Evolutionary conservation across 169 alveolate species (phyloP), one percentile per base, ranked within the genome.

Genomic region (Plasmodium vinckei): DNA sequence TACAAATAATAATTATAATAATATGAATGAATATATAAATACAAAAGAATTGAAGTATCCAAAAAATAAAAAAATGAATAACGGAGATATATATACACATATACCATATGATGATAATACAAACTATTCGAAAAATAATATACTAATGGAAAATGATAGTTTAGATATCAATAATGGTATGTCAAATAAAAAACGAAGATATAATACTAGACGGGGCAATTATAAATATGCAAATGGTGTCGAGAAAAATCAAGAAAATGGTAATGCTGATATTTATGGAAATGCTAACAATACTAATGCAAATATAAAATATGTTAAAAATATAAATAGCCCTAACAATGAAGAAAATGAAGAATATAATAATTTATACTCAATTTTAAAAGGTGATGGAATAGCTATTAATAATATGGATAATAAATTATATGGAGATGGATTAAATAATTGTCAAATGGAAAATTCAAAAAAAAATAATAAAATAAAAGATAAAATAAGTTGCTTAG

Each of bases 131-230:
- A 60, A 60, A 15, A 61, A 54, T 23, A 42, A 44, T 0, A 23
- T 49, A 9, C n/a, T 67, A 1, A 75, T 54, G 21, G 56, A 27
- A 15, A 75, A 54, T 47, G 63, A 54, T 1, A 75, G 53, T 23
- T 12, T 51, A 0, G 61, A 75, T 49, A 73, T 64, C 1, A 54
- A 25, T 13, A 23, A 21, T 63, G 88, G 64, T 9, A 19, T 25
- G 25, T 39, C 56, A 10, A 56, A 63, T 13, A 49, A 25, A 75
- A 64, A 51, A 19, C 63, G 88, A 15, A 27, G 88, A 25, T 75
- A 75, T 49, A 75, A 75, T 17, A 75, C 88, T n/a, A 39, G 88
- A 63, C 61, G 77, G 17, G 47, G 75, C 1, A 75, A 33, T 15
- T 25, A 25, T 25, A 61, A 61, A 17, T 63, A 61, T 0, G 5